These are phyloP conservation scores for Aphanocladium album DNA, from an alignment of 2,329 filamentous ascomycete genomes.

Conservation along the genomic window DNA sequence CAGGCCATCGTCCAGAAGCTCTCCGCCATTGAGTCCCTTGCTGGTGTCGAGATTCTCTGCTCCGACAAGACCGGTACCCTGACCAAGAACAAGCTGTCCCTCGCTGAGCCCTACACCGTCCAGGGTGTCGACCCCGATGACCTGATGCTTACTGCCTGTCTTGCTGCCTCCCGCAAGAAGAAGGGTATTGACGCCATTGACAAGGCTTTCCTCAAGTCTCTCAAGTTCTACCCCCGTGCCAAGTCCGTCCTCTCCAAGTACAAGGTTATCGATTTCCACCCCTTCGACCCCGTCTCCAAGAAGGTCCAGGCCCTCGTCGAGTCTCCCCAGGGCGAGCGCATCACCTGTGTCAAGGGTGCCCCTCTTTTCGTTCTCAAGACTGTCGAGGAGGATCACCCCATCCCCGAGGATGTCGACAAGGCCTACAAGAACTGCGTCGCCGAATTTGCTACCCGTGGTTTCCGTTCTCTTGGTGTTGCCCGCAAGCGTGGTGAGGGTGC, in stretches of 20 bases:
- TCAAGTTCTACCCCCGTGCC: constrained; percentile 76
- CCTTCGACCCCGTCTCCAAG: constrained; percentile 90
- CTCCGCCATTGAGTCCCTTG: constrained; percentile 84
- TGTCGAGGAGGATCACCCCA: constrained; percentile 77
- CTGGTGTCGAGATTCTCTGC: constrained; percentile 89
- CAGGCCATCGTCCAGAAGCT: constrained; percentile 92
- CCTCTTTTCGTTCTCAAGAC: constrained; percentile 83
- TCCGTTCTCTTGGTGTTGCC: constrained; percentile 88
- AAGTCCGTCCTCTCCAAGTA: constrained; percentile 78
- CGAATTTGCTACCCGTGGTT: constrained; percentile 88
- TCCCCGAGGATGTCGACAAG: constrained; percentile 70
- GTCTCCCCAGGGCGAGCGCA: constrained; percentile 76
- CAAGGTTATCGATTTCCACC: constrained; percentile 77
- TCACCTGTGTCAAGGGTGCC: constrained; percentile 86
- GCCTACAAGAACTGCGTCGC: constrained; percentile 91
- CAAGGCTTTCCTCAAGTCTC: constrained; percentile 86
- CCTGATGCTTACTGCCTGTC: constrained; percentile 85
- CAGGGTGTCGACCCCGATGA: constrained; percentile 78
- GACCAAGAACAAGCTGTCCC: constrained; percentile 90
- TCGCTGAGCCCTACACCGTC: constrained; percentile 79
- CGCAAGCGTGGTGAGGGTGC: constrained; percentile 76
- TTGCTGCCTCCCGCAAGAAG: constrained; percentile 89
- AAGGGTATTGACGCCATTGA: constrained; percentile 94
- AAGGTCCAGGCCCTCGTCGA: constrained; percentile 83
- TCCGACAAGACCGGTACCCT: constrained; percentile 92